phyloP scores from a whole-genome alignment of 768 basidiomycete genomes.

The Trametes punicea region DNA sequence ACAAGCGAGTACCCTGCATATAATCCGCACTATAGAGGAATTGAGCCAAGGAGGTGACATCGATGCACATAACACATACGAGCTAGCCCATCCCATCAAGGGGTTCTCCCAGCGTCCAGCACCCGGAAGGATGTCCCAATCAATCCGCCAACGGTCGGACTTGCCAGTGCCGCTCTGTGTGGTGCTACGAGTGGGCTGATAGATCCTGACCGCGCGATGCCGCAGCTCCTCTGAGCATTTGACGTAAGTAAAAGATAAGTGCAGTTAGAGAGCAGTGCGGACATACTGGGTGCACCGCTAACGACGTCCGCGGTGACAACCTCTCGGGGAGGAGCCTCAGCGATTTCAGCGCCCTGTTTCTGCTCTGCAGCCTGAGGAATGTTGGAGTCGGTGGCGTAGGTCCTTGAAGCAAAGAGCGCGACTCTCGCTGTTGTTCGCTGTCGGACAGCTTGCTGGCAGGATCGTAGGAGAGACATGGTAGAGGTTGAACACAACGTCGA shows the following conservation, averaged over 20 bases:
- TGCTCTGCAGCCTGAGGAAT: constrained; percentile 21
- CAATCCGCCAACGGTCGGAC: constrained; percentile 87
- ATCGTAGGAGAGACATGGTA: constrained; percentile 57
- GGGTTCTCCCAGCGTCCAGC: constrained; percentile 97
- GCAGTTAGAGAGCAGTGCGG: neutral
- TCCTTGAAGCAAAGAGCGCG: constrained; percentile 19
- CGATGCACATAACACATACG: constrained; percentile 50
- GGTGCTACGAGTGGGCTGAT: constrained; percentile 87
- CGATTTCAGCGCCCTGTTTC: constrained; percentile 38
- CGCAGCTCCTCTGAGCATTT: constrained; percentile 78
- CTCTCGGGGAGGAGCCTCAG: constrained; percentile 47
- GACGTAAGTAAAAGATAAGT: constrained; percentile 2
- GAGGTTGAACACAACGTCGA: neutral
- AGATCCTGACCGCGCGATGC: constrained; percentile 87
- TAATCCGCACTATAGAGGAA: constrained; percentile 75
- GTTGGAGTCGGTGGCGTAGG: constrained; percentile 23
- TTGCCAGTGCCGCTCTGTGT: constrained; percentile 93
- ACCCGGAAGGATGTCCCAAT: constrained; percentile 89
- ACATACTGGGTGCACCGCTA: constrained; percentile 82
- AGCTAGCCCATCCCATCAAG: constrained; percentile 95
- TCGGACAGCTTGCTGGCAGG: constrained; percentile 29
- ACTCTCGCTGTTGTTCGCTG: constrained; percentile 23
- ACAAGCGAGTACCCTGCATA: constrained; percentile 85
- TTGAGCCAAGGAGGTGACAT: neutral
- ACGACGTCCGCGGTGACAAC: constrained; percentile 76